phyloP scores from a whole-genome alignment of 306 rosid genomes.

The Pueraria montana region DNA sequence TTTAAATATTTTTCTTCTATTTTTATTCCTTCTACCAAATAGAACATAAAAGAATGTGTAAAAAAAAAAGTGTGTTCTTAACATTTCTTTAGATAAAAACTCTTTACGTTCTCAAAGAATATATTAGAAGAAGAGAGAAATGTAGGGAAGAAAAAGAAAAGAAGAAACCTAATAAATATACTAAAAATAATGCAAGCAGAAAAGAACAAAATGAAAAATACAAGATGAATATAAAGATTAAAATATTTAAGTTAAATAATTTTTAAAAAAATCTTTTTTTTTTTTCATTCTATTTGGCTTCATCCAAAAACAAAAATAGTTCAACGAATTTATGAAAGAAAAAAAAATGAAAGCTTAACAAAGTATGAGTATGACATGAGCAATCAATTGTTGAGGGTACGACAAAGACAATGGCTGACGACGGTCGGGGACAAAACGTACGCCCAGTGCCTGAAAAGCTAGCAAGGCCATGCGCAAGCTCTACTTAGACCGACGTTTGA shows the following conservation, averaged over 20 bases:
- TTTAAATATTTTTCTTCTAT: too few species aligned
- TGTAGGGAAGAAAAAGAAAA: not conserved
- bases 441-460: conserved; percentile 38
- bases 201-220: not conserved
- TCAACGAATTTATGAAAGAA: not conserved
- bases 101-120: too few species aligned
- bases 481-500: not conserved
- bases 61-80: too few species aligned
- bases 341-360: not conserved
- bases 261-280: not conserved
- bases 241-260: not conserved
- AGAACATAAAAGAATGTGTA: too few species aligned
- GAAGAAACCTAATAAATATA: not conserved
- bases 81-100: too few species aligned
- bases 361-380: not conserved
- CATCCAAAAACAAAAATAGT: not conserved
- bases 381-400: conserved; percentile 2
- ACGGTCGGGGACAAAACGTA: conserved; percentile 51
- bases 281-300: not conserved
- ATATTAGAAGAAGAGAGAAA: not conserved
- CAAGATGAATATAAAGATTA: too few species aligned
- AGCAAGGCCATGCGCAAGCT: conserved; percentile 37
- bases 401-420: conserved; percentile 17
- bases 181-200: not conserved
- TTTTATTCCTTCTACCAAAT: too few species aligned